Conservation (phyloP, 129 eudicot species). For the Deinandra increscens region DNA sequence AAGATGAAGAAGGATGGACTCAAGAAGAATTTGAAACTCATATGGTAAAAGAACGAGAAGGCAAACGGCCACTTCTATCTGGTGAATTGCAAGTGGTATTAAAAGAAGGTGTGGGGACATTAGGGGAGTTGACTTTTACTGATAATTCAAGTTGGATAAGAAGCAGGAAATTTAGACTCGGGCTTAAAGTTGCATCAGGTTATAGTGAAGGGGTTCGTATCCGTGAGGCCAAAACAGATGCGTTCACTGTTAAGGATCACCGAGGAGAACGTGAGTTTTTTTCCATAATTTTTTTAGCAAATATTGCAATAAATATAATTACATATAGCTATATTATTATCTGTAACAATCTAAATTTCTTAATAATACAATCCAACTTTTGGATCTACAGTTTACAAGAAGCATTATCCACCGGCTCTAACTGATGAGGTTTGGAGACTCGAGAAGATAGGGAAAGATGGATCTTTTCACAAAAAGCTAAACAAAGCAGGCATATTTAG, state of each 20-base stretch:
- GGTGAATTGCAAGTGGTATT: slow-evolving; percentile 82
- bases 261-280: slow-evolving; percentile 89
- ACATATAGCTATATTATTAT: not conserved
- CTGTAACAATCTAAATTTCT: not conserved
- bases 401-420: slow-evolving; percentile 95
- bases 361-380: not conserved
- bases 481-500: slow-evolving; percentile 66
- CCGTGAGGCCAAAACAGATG: slow-evolving; percentile 94
- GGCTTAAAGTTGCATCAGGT: slow-evolving; percentile 79
- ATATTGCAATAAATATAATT: not conserved
- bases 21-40: slow-evolving; percentile 92
- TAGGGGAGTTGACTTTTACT: slow-evolving; percentile 90
- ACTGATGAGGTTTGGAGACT: slow-evolving; percentile 96
- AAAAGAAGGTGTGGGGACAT: slow-evolving; percentile 95
- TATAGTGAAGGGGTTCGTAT: slow-evolving; percentile 64
- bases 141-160: slow-evolving; percentile 99
- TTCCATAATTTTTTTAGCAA: not conserved
- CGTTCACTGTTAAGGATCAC: slow-evolving; percentile 94
- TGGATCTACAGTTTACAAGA: slow-evolving; percentile 79
- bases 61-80: slow-evolving; percentile 88
- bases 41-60: slow-evolving; percentile 96
- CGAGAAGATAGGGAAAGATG: slow-evolving; percentile 99
- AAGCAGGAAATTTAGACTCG: slow-evolving; percentile 93
- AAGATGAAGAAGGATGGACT: slow-evolving; percentile 89
- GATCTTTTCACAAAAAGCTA: slow-evolving; percentile 96